Conservation (phyloP, 192 early-diverging fungal genomes). For the Linnemannia zychae region DNA sequence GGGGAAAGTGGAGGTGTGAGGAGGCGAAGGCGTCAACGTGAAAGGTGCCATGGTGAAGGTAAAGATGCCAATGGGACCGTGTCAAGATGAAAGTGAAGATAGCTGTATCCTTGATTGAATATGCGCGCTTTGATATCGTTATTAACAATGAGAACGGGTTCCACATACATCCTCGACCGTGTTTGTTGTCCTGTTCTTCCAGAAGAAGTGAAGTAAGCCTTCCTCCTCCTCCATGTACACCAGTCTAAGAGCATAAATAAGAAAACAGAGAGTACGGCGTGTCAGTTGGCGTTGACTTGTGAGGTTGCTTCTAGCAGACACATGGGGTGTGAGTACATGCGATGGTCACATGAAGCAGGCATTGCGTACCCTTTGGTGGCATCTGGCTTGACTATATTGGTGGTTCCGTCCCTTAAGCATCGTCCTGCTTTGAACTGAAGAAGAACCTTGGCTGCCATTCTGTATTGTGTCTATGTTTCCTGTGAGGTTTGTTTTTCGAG, state of each 20-base stretch:
- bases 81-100: too few relatives aligned
- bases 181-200: constrained; percentile 77
- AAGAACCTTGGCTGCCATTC: constrained; percentile 35
- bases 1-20: background rate
- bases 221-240: constrained; percentile 80
- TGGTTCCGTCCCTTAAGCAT: constrained; percentile 73
- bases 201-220: constrained; percentile 82
- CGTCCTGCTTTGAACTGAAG: constrained; percentile 83
- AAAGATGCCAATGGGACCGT: too few relatives aligned
- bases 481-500: background rate
- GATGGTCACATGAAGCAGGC: background rate
- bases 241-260: constrained; percentile 44
- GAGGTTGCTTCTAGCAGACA: background rate
- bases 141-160: background rate
- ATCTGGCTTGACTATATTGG: constrained; percentile 80
- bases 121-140: background rate
- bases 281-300: background rate
- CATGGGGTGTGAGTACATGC: background rate
- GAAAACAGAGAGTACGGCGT: background rate
- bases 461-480: background rate
- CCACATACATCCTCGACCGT: constrained; percentile 60
- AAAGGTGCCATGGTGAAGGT: too few relatives aligned
- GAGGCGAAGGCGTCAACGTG: too few relatives aligned
- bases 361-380: constrained; percentile 73
- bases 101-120: background rate